These are phyloP conservation scores for Bromus sterilis DNA, from an alignment of 176 grass and related monocot genomes.

Conservation along the genomic window DNA sequence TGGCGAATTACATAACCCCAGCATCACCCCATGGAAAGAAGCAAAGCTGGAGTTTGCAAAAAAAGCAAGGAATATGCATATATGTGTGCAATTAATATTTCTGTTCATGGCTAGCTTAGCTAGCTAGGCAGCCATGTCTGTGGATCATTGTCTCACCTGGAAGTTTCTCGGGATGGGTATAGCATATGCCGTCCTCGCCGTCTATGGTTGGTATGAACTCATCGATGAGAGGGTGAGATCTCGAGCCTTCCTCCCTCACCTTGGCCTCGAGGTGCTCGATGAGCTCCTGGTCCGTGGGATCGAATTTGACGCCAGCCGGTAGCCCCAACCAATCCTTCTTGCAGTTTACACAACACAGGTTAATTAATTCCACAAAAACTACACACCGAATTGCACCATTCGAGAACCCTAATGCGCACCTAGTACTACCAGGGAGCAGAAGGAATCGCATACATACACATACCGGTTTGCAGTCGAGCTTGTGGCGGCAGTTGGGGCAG, in stretches of 20 bases:
- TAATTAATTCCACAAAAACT: slow-evolving; percentile 28
- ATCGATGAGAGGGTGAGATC: slow-evolving; percentile 90
- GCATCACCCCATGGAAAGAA: slow-evolving; percentile 29
- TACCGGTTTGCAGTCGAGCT: slow-evolving; percentile 88
- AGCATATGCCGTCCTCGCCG: slow-evolving; percentile 97
- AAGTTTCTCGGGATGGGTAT: slow-evolving; percentile 98
- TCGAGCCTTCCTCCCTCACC: slow-evolving; percentile 65
- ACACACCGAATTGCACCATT: slow-evolving; percentile 13
- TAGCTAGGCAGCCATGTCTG: neutral
- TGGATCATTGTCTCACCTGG: slow-evolving; percentile 49
- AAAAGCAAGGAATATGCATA: slow-evolving; percentile 37
- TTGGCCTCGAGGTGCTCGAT: slow-evolving; percentile 95
- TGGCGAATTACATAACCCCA: slow-evolving; percentile 23
- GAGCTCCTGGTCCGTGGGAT: slow-evolving; percentile 92
- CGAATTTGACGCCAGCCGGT: slow-evolving; percentile 95
- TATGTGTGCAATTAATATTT: slow-evolving; percentile 6
- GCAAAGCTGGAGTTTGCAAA: slow-evolving; percentile 14
- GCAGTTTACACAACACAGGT: slow-evolving; percentile 16
- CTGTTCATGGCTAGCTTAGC: neutral
- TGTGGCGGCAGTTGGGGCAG: slow-evolving; percentile 82
- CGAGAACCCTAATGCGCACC: slow-evolving; percentile 2
- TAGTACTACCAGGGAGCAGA: slow-evolving; percentile 1
- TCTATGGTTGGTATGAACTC: slow-evolving; percentile 97
- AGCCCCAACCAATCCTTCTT: slow-evolving; percentile 88
- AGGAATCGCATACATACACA: slow-evolving; percentile 18